Evolutionary conservation across 2,329 filamentous ascomycete species (phyloP).

Genomic region (Phialocephala sp.): DNA sequence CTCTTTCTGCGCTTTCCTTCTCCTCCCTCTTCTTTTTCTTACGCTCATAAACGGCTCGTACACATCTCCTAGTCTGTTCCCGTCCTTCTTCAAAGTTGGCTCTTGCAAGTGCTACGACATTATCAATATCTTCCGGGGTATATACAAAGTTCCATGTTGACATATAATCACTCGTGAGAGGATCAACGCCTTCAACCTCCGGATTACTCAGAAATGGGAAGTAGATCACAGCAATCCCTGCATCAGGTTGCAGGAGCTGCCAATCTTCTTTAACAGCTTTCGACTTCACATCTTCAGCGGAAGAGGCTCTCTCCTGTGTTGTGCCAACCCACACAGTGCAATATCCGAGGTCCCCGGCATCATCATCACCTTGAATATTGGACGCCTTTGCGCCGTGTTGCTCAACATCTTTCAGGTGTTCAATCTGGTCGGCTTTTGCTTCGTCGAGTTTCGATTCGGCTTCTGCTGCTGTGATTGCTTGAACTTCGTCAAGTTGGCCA

Average conservation of each 20-base stretch:
- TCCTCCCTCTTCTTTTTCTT: slow-evolving; percentile 75
- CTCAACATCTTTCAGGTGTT: slow-evolving; percentile 44
- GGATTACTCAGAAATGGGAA: slow-evolving; percentile 87
- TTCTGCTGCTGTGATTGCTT: slow-evolving; percentile 60
- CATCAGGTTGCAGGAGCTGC: slow-evolving; percentile 74
- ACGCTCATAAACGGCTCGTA: slow-evolving; percentile 89
- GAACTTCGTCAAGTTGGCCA: slow-evolving; percentile 70
- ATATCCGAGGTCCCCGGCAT: slow-evolving; percentile 74
- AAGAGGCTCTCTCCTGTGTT: slow-evolving; percentile 70
- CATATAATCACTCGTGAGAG: slow-evolving; percentile 82
- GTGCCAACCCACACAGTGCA: slow-evolving; percentile 96
- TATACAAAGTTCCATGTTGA: slow-evolving; percentile 99
- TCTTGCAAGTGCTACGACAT: slow-evolving; percentile 78
- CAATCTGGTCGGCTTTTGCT: slow-evolving; percentile 57
- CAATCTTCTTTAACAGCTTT: slow-evolving; percentile 64
- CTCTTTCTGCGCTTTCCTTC: slow-evolving; percentile 49
- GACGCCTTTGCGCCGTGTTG: slow-evolving; percentile 30
- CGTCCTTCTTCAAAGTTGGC: slow-evolving; percentile 87
- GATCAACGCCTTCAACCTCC: slow-evolving; percentile 81
- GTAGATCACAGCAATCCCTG: slow-evolving; percentile 89
- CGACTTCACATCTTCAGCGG: slow-evolving; percentile 57
- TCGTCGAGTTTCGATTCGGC: slow-evolving; percentile 67
- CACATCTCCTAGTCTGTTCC: slow-evolving; percentile 76
- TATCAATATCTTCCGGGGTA: slow-evolving; percentile 86
- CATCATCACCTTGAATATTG: slow-evolving; percentile 43